Evolutionary conservation across 176 grass and related monocot genomes (phyloP).

Genomic region (Eremochloa ophiuroides): DNA sequence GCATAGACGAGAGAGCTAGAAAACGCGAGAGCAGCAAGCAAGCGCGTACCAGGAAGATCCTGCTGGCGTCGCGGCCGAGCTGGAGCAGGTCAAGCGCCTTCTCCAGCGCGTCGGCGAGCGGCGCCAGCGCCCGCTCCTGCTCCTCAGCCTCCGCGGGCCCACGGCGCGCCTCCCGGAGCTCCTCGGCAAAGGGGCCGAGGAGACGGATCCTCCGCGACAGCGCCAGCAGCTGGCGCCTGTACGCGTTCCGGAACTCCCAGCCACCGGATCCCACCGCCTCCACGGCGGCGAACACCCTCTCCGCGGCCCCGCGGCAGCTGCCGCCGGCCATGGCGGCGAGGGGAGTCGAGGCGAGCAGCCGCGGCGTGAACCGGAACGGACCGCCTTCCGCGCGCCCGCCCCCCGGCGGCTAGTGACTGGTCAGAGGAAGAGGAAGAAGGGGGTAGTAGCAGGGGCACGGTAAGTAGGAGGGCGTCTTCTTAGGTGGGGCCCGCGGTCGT

Average conservation of each 20-base stretch:
- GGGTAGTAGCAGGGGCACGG: constrained; percentile 17
- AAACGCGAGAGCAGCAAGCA: neutral
- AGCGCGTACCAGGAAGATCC: constrained; percentile 64
- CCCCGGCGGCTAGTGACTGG: neutral
- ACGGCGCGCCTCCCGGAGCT: constrained; percentile 52
- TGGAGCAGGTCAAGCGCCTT: constrained; percentile 49
- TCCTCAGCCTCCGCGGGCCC: neutral
- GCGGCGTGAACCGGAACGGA: neutral
- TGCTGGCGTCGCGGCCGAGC: constrained; percentile 64
- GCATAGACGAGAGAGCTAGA: neutral
- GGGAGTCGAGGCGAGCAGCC: neutral
- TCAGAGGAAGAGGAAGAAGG: neutral
- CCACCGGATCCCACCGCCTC: constrained; percentile 17
- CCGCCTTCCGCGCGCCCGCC: neutral
- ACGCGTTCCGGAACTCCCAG: constrained; percentile 64
- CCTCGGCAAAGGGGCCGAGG: constrained; percentile 74
- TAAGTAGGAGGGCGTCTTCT: constrained; percentile 13
- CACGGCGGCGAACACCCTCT: constrained; percentile 28
- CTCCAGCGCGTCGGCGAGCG: constrained; percentile 51
- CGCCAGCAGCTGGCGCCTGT: constrained; percentile 62
- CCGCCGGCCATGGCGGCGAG: constrained; percentile 33
- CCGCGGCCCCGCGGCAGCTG: neutral
- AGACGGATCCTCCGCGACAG: constrained; percentile 69
- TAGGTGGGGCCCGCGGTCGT: neutral
- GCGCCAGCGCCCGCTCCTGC: constrained; percentile 36